phyloP scores from a whole-genome alignment of 495 filamentous ascomycete species.

The Neurospora sp. region DNA sequence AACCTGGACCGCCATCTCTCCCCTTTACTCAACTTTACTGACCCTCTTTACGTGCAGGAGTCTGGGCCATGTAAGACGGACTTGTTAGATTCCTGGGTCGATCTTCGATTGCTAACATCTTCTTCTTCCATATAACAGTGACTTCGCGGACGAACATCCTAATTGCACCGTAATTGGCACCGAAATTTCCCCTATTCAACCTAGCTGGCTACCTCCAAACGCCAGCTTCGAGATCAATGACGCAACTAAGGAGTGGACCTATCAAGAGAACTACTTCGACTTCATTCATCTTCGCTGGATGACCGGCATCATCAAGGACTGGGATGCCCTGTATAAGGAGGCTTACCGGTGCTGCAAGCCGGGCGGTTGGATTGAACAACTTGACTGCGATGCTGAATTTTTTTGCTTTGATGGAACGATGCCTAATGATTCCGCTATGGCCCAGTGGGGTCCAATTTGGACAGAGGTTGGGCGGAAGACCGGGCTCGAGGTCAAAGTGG shows the following conservation, averaged over 20 bases:
- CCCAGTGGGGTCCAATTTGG: too few relatives aligned
- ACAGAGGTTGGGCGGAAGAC: too few relatives aligned
- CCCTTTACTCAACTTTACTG: too few relatives aligned
- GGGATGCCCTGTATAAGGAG: constrained; percentile 29
- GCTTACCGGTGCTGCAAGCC: constrained; percentile 24
- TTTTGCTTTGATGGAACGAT: too few relatives aligned
- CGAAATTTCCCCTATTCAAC: constrained; percentile 50
- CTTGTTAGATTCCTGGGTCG: too few relatives aligned
- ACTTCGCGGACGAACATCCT: constrained; percentile 37
- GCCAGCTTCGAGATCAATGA: constrained; percentile 42
- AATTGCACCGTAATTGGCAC: constrained; percentile 43
- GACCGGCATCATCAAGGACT: constrained; percentile 40
- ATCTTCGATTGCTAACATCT: too few relatives aligned
- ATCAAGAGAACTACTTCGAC: constrained; percentile 36
- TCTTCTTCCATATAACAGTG: constrained; percentile 16
- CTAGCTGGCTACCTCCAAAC: constrained; percentile 33
- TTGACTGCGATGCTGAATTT: constrained; percentile 2
- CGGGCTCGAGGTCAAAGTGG: too few relatives aligned
- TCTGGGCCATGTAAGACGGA: too few relatives aligned
- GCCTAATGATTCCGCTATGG: too few relatives aligned
- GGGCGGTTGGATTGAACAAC: constrained; percentile 22
- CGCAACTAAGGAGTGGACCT: constrained; percentile 37
- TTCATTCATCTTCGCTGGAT: constrained; percentile 47
- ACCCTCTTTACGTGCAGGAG: too few relatives aligned
- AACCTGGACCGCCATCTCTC: too few relatives aligned